Percentiles rank a stretch among this genome's conserved stretches.
Conservation (phyloP, 371 early-diverging fungal species). For the Mortierella sp. region DNA sequence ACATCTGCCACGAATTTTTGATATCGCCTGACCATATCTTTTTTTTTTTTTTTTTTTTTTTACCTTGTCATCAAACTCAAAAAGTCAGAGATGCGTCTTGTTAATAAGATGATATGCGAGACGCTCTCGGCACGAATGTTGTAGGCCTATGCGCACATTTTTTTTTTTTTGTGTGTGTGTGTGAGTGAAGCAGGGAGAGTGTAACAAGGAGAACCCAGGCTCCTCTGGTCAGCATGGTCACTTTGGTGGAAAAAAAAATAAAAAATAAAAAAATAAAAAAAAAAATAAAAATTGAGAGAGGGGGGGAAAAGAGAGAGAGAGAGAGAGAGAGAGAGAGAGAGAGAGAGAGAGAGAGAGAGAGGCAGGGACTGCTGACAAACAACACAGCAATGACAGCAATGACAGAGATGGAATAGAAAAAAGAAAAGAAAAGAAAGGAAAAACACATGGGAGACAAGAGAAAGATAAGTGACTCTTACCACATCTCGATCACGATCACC, state of each 20-base stretch:
- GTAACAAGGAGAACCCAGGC: no score
- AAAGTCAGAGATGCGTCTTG: conserved; percentile 70
- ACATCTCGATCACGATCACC: conserved; percentile 46
- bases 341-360: no score
- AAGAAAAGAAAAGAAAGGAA: not conserved
- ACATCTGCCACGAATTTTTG: no score
- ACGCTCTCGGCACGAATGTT: conserved; percentile 65
- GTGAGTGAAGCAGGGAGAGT: no score
- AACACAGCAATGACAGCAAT: no score
- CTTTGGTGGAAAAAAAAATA: no score
- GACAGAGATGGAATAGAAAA: not conserved
- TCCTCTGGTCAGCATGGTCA: no score
- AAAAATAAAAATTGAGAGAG: not conserved
- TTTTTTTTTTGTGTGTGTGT: no score
- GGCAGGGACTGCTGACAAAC: no score
- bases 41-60: not conserved
- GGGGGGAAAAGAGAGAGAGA: not conserved
- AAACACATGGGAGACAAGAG: not conserved
- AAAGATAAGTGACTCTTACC: conserved; percentile 13
- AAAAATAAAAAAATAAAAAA: not conserved
- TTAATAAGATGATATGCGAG: conserved; percentile 56
- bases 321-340: not conserved
- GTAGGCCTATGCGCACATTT: conserved; percentile 56
- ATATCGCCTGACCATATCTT: no score
- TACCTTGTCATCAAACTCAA: conserved; percentile 69